Evolutionary conservation across 257 asterid species (phyloP).

Genomic region (Jasminum sambac): DNA sequence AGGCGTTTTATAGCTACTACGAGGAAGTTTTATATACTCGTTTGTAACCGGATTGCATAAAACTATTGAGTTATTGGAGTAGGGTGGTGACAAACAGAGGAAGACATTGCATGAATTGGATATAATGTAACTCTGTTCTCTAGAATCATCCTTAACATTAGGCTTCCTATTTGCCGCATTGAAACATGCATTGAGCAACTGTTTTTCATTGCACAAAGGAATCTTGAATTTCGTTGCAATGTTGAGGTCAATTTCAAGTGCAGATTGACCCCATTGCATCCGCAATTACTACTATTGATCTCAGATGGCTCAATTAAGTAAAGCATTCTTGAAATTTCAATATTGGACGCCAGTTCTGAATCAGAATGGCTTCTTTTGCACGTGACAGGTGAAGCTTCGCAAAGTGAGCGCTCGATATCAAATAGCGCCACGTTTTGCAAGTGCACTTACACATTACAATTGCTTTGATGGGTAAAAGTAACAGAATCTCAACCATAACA

Average conservation of each 20-base stretch:
- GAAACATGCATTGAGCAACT: too few relatives aligned
- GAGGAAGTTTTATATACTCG: neutral
- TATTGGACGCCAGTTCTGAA: neutral
- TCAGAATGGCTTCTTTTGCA: neutral
- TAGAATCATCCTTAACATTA: too few relatives aligned
- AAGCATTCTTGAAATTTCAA: neutral
- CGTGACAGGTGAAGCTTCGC: conserved; percentile 1
- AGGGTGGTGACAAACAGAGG: too few relatives aligned
- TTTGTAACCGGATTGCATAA: neutral
- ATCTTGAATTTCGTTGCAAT: neutral
- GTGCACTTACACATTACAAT: conserved; percentile 1
- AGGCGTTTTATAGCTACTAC: too few relatives aligned
- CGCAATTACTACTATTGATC: neutral
- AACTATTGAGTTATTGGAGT: too few relatives aligned
- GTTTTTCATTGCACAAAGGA: neutral
- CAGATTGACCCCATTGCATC: too few relatives aligned
- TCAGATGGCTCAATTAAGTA: too few relatives aligned
- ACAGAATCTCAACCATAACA: neutral
- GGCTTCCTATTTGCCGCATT: too few relatives aligned
- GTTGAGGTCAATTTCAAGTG: neutral
- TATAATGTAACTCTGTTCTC: too few relatives aligned
- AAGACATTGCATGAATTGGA: too few relatives aligned
- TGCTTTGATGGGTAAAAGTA: neutral
- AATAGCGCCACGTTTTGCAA: neutral
- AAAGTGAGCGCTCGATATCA: neutral